Percentiles rank a stretch among this genome's conserved stretches.
These are phyloP conservation scores for Phialocephala sp. DNA, from an alignment of 2,329 filamentous ascomycete genomes.

Conservation along the genomic window DNA sequence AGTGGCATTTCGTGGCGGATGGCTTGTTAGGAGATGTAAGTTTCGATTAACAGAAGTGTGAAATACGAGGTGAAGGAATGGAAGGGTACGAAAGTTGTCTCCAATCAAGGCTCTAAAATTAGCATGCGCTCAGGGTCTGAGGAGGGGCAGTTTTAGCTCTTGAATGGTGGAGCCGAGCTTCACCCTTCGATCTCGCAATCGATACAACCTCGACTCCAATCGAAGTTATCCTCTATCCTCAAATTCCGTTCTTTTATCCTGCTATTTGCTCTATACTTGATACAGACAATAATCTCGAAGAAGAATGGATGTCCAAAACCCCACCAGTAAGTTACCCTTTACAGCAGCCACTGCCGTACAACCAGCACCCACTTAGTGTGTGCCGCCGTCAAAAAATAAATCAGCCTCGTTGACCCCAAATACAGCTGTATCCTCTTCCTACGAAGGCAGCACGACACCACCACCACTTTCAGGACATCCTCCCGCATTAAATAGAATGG, in stretches of 20 bases:
- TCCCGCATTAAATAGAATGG: slow-evolving; percentile 41
- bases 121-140: not conserved
- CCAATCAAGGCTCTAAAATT: not conserved
- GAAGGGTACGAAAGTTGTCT: not conserved
- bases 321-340: not conserved
- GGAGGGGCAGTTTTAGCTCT: not conserved
- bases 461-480: slow-evolving; percentile 38
- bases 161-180: not conserved
- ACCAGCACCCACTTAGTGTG: not conserved
- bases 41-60: not conserved
- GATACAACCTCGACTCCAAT: not conserved
- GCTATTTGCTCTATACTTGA: not conserved
- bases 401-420: slow-evolving; percentile 5
- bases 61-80: not conserved
- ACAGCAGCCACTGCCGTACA: not conserved
- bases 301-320: not conserved
- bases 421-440: slow-evolving; percentile 20
- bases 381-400: not conserved
- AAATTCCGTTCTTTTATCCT: not conserved
- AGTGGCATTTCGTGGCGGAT: not conserved
- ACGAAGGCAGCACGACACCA: slow-evolving; percentile 41
- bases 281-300: not conserved
- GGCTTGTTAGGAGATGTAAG: not conserved
- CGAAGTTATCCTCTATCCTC: not conserved
- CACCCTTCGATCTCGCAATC: not conserved